phyloP scores from a whole-genome alignment of 495 filamentous ascomycete genomes.

The Extremus antarcticus region DNA sequence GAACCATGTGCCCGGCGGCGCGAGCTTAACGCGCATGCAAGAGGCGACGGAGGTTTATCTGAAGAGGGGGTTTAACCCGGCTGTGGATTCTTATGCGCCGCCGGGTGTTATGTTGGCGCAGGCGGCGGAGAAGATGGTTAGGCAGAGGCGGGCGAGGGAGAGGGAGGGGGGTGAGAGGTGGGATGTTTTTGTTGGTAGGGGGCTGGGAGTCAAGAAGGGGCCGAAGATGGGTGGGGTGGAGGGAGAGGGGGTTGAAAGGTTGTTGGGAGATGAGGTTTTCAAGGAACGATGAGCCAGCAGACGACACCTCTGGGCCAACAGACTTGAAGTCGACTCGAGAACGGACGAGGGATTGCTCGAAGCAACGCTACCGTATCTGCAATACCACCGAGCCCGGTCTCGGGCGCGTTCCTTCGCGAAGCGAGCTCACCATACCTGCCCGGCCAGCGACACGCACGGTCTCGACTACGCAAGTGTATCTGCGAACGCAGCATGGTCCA shows the following conservation, averaged over 20 bases:
- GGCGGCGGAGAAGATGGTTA: slow-evolving; percentile 32
- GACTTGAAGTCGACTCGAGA: too few relatives aligned
- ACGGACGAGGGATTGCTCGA: too few relatives aligned
- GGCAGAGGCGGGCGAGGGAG: slow-evolving; percentile 29
- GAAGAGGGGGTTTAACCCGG: slow-evolving; percentile 22
- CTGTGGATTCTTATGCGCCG: slow-evolving; percentile 29
- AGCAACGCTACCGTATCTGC: too few relatives aligned
- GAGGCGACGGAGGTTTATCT: slow-evolving; percentile 24
- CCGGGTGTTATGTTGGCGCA: slow-evolving; percentile 29
- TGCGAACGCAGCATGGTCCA: too few relatives aligned
- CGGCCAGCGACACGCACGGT: too few relatives aligned
- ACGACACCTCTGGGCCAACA: too few relatives aligned
- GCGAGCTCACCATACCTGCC: too few relatives aligned
- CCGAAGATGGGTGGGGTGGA: not conserved
- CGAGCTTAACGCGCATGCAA: slow-evolving; percentile 29
- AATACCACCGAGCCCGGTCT: too few relatives aligned
- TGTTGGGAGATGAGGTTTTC: not conserved
- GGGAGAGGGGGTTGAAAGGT: not conserved
- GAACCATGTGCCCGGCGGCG: slow-evolving; percentile 26
- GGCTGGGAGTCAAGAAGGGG: not conserved
- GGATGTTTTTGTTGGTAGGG: slow-evolving; percentile 26
- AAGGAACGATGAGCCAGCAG: too few relatives aligned
- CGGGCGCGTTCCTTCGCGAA: too few relatives aligned
- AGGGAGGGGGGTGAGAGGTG: slow-evolving; percentile 24
- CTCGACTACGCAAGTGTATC: too few relatives aligned